Base-by-base conservation (phyloP, 1,284 basidiomycete species). In the Testicularia cyperi region DNA sequence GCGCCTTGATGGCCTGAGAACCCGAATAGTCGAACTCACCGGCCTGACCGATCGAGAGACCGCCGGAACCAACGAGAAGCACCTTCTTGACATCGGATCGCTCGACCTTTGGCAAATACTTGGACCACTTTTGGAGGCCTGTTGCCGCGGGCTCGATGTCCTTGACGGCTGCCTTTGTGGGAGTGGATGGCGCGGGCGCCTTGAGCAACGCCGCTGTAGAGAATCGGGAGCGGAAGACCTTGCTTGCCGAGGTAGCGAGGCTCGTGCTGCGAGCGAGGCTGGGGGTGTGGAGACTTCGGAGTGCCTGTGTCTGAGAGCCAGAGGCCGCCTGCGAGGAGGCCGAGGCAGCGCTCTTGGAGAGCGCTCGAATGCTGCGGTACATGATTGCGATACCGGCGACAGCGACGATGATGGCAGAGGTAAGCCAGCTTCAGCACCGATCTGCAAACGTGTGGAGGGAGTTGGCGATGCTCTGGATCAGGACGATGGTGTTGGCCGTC, bases 21-120 rank as follows among this genome's bases (percentile, higher is more conserved):
- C 74, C 95, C 21, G 92, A 96, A 80, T 99, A 98, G 79, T 99
- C 95, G 79, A 99, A 99, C 79, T 99, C 95, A 78, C 95, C 95
- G 5, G 95, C 95, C 79, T 98, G 95, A 32, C 95, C 95, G 62
- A 99, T 98, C 74, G 86, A 88, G 37, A 99, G 85, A 56, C 95
- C 95, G 72, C 95, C 95, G 62, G 87, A 90, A 60, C 95, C 95
- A 38, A 98, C 91, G 49, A 98, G 90, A 54, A 98, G 83, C 38
- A 98, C 95, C 77, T 94, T 95, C 77, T 88, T 86, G 35, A 98
- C 94, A 68, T 96, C 86, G 20, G 90, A 61, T 22, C 73, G 68
- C 51, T 65, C 62, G 26, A 65, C 66, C 53, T 72, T 72, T 26
- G 69, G 69, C 23, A 72, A 52, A 52, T 67, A 72, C 52, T 64